Conservation (phyloP, 2,329 filamentous ascomycete species). For the Cylindrodendrum hubeiense region DNA sequence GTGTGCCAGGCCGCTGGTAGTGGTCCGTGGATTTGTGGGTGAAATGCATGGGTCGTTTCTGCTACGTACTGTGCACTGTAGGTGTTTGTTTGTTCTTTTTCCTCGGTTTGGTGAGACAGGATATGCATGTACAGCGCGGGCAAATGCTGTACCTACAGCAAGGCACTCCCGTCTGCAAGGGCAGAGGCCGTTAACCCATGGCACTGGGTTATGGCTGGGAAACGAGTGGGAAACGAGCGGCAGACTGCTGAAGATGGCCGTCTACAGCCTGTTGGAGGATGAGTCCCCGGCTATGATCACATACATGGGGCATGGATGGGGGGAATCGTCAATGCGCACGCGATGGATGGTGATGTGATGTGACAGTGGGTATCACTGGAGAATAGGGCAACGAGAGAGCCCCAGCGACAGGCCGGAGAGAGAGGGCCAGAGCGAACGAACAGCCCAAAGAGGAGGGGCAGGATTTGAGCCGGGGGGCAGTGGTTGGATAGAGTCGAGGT, state of each 20-base stretch:
- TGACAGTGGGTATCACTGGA: not conserved
- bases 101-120: not conserved
- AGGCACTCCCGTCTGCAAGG: conserved; percentile 14
- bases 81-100: not conserved
- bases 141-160: not conserved
- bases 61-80: too few species aligned
- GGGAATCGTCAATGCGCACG: conserved; percentile 27
- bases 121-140: conserved; percentile 9
- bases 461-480: not conserved
- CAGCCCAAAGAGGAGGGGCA: not conserved
- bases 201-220: conserved; percentile 4
- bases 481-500: conserved; percentile 10
- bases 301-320: conserved; percentile 5
- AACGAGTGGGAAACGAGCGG: not conserved
- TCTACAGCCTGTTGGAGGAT: not conserved
- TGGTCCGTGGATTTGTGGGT: not conserved
- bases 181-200: not conserved
- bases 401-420: conserved; percentile 17
- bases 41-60: not conserved
- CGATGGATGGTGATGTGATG: conserved; percentile 21
- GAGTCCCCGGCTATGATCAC: not conserved
- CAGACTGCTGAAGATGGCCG: conserved; percentile 14
- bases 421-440: not conserved
- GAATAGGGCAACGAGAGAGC: conserved; percentile 21
- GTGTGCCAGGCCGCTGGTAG: not conserved